These are phyloP conservation scores for Suhomyces terraborum DNA, from an alignment of 1,139 yeast species.

Conservation along the genomic window DNA sequence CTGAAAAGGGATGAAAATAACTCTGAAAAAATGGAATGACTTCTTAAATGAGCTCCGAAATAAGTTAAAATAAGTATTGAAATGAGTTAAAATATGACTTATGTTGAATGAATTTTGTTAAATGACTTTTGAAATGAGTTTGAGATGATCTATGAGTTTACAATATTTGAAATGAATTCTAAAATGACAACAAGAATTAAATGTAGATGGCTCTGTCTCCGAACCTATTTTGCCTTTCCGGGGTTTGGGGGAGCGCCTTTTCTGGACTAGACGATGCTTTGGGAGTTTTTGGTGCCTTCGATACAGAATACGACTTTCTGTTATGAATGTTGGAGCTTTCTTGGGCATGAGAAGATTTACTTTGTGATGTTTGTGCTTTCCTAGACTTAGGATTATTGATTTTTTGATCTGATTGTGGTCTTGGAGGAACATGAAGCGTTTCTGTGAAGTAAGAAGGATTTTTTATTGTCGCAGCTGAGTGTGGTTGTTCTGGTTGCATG, in stretches of 20 bases:
- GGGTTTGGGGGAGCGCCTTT: slow-evolving; percentile 10
- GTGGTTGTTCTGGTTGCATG: background rate
- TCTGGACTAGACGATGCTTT: background rate
- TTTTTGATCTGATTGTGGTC: background rate
- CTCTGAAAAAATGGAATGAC: too few species aligned
- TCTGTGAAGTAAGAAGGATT: background rate
- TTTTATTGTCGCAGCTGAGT: background rate
- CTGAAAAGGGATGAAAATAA: too few species aligned
- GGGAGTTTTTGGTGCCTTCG: background rate
- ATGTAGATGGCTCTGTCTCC: slow-evolving; percentile 8
- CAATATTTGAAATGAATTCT: background rate
- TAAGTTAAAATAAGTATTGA: too few species aligned
- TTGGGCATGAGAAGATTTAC: background rate
- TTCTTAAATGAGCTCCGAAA: too few species aligned
- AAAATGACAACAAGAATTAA: background rate
- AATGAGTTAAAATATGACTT: too few species aligned
- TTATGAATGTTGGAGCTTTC: background rate
- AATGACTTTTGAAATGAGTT: background rate
- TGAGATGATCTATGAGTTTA: too few species aligned
- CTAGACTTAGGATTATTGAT: background rate
- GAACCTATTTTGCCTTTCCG: slow-evolving; percentile 15
- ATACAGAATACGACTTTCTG: background rate
- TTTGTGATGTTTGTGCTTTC: background rate
- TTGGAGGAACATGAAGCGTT: background rate
- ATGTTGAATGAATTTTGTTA: too few species aligned